These are phyloP conservation scores for Anisodus acutangulus DNA, from an alignment of 257 asterid genomes.

Conservation along the genomic window DNA sequence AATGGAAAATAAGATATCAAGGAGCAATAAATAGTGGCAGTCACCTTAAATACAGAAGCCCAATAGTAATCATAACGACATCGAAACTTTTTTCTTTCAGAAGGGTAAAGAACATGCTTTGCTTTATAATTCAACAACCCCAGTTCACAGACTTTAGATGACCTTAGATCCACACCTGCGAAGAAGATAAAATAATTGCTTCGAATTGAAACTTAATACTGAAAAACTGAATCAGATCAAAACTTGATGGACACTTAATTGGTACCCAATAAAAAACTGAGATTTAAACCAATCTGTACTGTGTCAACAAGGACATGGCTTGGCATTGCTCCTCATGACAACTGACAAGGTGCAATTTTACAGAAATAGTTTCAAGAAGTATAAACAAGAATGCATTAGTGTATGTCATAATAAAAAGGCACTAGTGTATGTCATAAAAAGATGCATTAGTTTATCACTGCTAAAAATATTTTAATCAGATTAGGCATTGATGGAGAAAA, in stretches of 20 bases:
- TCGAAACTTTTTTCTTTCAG: conserved; percentile 74
- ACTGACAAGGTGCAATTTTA: not conserved
- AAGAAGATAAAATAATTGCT: conserved; percentile 21
- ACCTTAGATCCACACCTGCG: conserved; percentile 93
- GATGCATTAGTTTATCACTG: not conserved
- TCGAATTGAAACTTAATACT: not conserved
- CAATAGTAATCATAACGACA: conserved; percentile 95
- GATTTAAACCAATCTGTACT: conserved; percentile 6
- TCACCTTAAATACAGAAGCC: conserved; percentile 97
- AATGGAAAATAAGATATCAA: conserved; percentile 12
- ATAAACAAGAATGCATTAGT: not conserved
- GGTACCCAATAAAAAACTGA: not conserved
- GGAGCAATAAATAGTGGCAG: conserved; percentile 29
- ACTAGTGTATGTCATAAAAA: not conserved
- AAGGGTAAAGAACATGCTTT: conserved; percentile 79
- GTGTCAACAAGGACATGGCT: conserved; percentile 8
- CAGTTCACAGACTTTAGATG: conserved; percentile 95
- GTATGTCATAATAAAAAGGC: not conserved
- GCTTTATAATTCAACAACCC: conserved; percentile 89
- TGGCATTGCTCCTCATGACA: not conserved
- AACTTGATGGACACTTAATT: not conserved
- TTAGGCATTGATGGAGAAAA: not conserved
- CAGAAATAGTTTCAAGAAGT: not conserved
- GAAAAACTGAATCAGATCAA: not conserved
- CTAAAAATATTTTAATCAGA: not conserved